A percentile compares a stretch with the other conserved stretches of the same genome.
These are phyloP conservation scores for Sugiyamaella floridensis DNA, from an alignment of 805 yeast species.

Conservation along the genomic window DNA sequence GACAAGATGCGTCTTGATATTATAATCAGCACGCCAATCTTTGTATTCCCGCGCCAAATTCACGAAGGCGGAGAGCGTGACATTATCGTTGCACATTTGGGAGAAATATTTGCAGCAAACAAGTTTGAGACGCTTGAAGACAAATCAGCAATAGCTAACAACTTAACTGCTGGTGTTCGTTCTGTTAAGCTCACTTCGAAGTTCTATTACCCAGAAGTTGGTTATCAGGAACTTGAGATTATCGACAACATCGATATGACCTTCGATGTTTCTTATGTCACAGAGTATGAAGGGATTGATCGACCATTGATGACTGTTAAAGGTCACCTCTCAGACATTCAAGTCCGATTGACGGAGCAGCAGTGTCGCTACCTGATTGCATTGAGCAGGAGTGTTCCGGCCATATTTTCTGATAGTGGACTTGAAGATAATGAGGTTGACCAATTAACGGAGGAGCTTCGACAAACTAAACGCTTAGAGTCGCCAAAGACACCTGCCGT, in stretches of 20 bases:
- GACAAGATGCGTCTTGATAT: slow-evolving; percentile 65
- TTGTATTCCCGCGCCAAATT: slow-evolving; percentile 62
- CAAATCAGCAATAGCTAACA: slow-evolving; percentile 37
- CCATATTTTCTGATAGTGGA: slow-evolving; percentile 44
- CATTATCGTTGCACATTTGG: slow-evolving; percentile 62
- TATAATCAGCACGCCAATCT: slow-evolving; percentile 69
- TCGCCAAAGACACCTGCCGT: background rate
- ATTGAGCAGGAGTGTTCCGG: slow-evolving; percentile 49
- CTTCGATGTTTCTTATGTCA: slow-evolving; percentile 50
- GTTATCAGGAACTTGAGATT: slow-evolving; percentile 54
- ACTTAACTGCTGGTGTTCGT: slow-evolving; percentile 61
- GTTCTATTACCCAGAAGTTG: slow-evolving; percentile 42
- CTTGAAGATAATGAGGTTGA: slow-evolving; percentile 52
- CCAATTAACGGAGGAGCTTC: slow-evolving; percentile 22
- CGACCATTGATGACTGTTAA: slow-evolving; percentile 45
- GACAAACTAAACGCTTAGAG: slow-evolving; percentile 15
- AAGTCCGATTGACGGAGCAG: slow-evolving; percentile 61
- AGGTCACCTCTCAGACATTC: slow-evolving; percentile 58
- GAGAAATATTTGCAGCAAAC: slow-evolving; percentile 72
- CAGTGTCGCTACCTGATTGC: slow-evolving; percentile 55
- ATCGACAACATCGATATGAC: slow-evolving; percentile 56
- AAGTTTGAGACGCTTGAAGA: slow-evolving; percentile 35
- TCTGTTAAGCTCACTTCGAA: slow-evolving; percentile 62
- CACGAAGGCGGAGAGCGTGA: slow-evolving; percentile 44
- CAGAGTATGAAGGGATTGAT: slow-evolving; percentile 19